Base-by-base conservation (phyloP, 2,329 filamentous ascomycete genomes). In the Thelonectria discophora region DNA sequence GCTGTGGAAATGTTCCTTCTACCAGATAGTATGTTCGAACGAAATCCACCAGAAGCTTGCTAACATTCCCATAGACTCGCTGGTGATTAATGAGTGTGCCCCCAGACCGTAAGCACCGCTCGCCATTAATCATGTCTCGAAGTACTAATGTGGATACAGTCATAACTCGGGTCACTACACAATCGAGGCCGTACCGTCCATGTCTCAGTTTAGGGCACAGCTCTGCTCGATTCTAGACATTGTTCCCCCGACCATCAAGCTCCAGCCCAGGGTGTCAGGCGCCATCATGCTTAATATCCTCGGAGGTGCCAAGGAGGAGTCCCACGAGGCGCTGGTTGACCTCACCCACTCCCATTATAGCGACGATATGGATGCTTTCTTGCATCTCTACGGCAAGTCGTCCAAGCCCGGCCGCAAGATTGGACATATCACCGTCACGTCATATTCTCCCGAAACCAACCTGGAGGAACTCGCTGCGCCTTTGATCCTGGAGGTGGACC, bases 91-190 rank as follows among this genome's bases (percentile, higher is more conserved):
- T 76, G 93, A 97, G 78, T 90, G 96, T 65, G 92, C 92, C 0
- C 92, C 92, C 12, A 84, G 92, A 15, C 81, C 82, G 59, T 69
- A 61, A 69, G 68, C 65, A 7, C 12, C 43, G 3, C 43, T 18
- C 3, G 18, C 4, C 17, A 84, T 97, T 70, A 97, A 96, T 77
- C 17, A 13, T 21, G 24, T 34, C 24, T 43, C 30, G 34, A n/a
- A 40, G 86, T 87, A 52, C 40, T 47, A 27, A 51, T 64, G 63
- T 58, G 56, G 55, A 4, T 17, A 50, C 2, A 63, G 60, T 34
- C 94, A 97, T 79, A 97, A 97, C 80, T 96, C 92, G 0, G 95
- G 95, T 0, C 95, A 98, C 78, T 94, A 94, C 78, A 97, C 92
- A 3, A 98, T 98, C 66, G 94, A 99, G 80, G 92, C 92, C 4